phyloP scores from a whole-genome alignment of 2,329 filamentous ascomycete species.

The Pleurostoma richardsiae region DNA sequence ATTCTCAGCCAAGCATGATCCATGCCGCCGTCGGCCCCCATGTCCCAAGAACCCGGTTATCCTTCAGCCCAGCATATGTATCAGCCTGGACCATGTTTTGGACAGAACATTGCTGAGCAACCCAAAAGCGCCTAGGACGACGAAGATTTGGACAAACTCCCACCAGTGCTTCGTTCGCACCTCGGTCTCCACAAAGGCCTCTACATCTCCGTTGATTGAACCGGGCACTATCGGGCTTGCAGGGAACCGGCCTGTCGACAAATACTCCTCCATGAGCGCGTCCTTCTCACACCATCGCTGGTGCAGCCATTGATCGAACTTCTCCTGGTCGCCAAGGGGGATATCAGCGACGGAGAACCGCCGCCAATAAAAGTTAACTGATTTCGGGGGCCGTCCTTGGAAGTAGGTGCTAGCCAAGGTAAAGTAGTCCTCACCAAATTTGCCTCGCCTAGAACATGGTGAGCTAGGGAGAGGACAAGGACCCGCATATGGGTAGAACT shows the following conservation, averaged over 20 bases:
- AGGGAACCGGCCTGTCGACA: constrained; percentile 74
- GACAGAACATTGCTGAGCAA: constrained; percentile 32
- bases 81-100: constrained; percentile 15
- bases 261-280: constrained; percentile 76
- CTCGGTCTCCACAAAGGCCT: constrained; percentile 50
- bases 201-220: constrained; percentile 23
- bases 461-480: background rate
- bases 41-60: background rate
- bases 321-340: constrained; percentile 66
- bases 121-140: constrained; percentile 38
- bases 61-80: background rate
- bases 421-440: constrained; percentile 88
- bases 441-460: constrained; percentile 53
- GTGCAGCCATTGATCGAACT: constrained; percentile 80
- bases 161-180: constrained; percentile 48
- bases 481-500: constrained; percentile 31
- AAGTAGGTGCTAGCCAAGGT: constrained; percentile 84
- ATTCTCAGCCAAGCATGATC: no score
- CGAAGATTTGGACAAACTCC: constrained; percentile 52
- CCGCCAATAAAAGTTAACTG: constrained; percentile 95
- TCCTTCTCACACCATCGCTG: constrained; percentile 93
- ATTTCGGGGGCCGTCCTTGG: constrained; percentile 83
- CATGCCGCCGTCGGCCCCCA: no score
- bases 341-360: constrained; percentile 78
- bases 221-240: constrained; percentile 46